These are phyloP conservation scores for Pleurozium schreberi DNA, from an alignment of 225 moss, liverwort and hornwort species.

Conservation along the genomic window DNA sequence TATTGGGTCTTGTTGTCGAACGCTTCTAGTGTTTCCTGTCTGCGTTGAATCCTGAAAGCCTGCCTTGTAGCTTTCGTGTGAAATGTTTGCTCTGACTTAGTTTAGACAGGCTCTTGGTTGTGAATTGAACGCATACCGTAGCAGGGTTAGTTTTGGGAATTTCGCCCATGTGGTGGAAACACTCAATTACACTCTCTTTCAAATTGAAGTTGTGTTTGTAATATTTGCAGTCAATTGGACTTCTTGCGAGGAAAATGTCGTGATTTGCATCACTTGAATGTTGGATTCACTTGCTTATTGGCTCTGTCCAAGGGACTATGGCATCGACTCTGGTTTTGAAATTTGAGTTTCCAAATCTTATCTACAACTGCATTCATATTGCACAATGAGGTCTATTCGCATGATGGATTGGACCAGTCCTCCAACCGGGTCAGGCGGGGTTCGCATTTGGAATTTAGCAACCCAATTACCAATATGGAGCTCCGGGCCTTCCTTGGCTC, in stretches of 20 bases:
- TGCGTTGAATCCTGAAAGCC: neutral
- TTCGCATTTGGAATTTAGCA: too few species aligned
- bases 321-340: too few species aligned
- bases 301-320: too few species aligned
- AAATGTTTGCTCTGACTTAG: neutral
- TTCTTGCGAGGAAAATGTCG: neutral
- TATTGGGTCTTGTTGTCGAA: neutral
- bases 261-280: neutral
- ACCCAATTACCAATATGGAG: too few species aligned
- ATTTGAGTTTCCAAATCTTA: too few species aligned
- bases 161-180: neutral
- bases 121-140: neutral
- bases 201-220: neutral
- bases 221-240: neutral
- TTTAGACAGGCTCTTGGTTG: neutral
- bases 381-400: too few species aligned
- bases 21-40: neutral
- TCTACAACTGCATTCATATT: too few species aligned
- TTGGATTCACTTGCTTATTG: neutral
- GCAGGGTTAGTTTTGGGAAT: neutral
- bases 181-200: neutral
- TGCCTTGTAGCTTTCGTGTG: neutral
- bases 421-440: too few species aligned
- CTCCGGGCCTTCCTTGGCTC: too few species aligned
- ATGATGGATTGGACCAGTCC: too few species aligned